Evolutionary conservation across 1,139 yeast genomes (phyloP), one percentile per base, ranked within the genome.

Genomic region (Meyerozyma elateridarum): DNA sequence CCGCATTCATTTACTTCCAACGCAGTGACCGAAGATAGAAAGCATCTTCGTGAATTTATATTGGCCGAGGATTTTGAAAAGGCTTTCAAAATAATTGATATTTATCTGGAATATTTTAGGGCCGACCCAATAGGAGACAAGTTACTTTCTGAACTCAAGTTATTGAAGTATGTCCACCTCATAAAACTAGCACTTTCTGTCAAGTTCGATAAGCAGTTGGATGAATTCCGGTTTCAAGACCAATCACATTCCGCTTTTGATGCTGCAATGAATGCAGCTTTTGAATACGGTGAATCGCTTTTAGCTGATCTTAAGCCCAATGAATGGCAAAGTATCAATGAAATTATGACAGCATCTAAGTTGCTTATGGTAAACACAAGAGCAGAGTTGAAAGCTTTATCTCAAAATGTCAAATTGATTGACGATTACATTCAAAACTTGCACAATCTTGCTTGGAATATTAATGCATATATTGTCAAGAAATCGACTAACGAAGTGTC

Each of bases 101-200:
- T 50, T 8, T 73, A 75, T 44, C 76, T 79, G 0, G 54, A 49
- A 0, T 58, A 76, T 3, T 59, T 81, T 28, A 28, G 33, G 5
- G 32, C 34, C 3, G 43, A 50, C 2, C 52, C n/a, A n/a, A n/a
- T 52, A 8, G 65, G 71, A 29, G 48, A 56, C 12, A 61, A 59
- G 15, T 52, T 81, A 15, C 41, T 64, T n/a, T 82, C 84, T 51
- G 65, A 77, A 45, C 54, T 79, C 40, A 54, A 68, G 37, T 62
- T 76, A 44, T 57, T 77, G 43, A 61, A 74, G 54, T 64, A 24
- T 18, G 15, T 15, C 12, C n/a, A 24, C 12, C 27, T 9, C 27
- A 24, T 24, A 2, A 24, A 24, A 9, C 8, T 18, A 8, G 17
- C 15, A n/a, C 17, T 24, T 13, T 15, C 14, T 13, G 15, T 15